Base-by-base conservation (phyloP, 176 grass and related monocot genomes). In the Musa schizocarpa region DNA sequence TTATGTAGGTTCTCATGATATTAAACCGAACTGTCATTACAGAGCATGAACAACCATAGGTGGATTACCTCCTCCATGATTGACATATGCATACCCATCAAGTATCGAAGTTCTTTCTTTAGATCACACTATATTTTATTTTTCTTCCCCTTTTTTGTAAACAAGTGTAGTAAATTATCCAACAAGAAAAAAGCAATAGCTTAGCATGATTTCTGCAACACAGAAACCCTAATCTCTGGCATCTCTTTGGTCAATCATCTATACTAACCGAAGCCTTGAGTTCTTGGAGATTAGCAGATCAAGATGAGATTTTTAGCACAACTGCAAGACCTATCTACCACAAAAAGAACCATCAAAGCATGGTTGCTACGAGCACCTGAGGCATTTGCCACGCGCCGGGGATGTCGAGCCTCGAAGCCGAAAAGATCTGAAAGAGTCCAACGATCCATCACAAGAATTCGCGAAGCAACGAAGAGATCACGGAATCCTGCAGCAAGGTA, bases 341-440 rank as follows among this genome's bases (percentile, higher is more conserved):
- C 10, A 49, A 27, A 70, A 66, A 21, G 21, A 74, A 48, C 34
- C 55, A 52, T 69, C 53, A 14, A 8, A 26, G 13, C 20, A 77
- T 8, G 27, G 19, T 50, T 2, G 67, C 52, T 23, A 65, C 0
- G 53, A 73, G 24, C 61, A 93, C 88, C 94, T 98, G 94, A 86
- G 94, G 95, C 95, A 98, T 93, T 75, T 93, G 90, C 95, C 90
- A 98, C 9, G 84, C 82, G 81, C 65, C 85, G 55, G 88, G 88
- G 51, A 93, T 78, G 89, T 98, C 86, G 75, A 91, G 79, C 86
- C 94, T 91, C 25, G 94, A 93, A 20, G 94, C 90, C 62, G 82
- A 77, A 73, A 98, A 98, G 49, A 98, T 89, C 90, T 93, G 69
- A 72, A 19, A 22, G 8, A 7, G 50, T 52, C 0, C 19, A 49